phyloP scores from a whole-genome alignment of 2,329 filamentous ascomycete species.

The Colletotrichum tropicale region DNA sequence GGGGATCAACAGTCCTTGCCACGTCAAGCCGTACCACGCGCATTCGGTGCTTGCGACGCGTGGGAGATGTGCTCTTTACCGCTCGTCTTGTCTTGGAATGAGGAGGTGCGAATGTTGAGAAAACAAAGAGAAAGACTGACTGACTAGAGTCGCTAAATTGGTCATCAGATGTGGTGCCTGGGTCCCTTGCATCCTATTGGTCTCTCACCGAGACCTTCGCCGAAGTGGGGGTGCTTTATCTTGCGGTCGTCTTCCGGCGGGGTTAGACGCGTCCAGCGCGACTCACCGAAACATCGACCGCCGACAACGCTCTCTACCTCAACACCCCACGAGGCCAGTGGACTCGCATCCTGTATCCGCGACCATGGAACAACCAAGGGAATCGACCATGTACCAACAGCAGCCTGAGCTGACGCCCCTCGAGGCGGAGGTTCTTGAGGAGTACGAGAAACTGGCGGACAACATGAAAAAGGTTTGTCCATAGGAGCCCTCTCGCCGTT shows the following conservation, averaged over 20 bases:
- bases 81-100: background rate
- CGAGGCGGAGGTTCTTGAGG: slow-evolving; percentile 93
- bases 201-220: background rate
- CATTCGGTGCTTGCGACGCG: background rate
- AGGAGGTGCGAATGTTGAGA: background rate
- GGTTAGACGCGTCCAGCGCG: slow-evolving; percentile 17
- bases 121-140: background rate
- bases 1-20: slow-evolving; percentile 8
- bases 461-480: slow-evolving; percentile 84
- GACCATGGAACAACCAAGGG: slow-evolving; percentile 14
- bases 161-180: background rate
- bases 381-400: slow-evolving; percentile 33
- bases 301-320: background rate
- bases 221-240: background rate
- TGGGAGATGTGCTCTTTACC: background rate
- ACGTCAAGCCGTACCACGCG: slow-evolving; percentile 4
- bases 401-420: slow-evolving; percentile 72
- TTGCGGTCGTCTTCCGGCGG: background rate
- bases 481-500: background rate
- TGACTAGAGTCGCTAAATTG: background rate
- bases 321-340: background rate
- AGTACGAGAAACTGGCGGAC: slow-evolving; percentile 84
- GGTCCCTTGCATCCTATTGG: background rate
- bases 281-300: slow-evolving; percentile 6
- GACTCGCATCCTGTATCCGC: background rate